These are phyloP conservation scores for Phytophthora brassicae DNA, from an alignment of 352 stramenopile genomes.

Conservation along the genomic window DNA sequence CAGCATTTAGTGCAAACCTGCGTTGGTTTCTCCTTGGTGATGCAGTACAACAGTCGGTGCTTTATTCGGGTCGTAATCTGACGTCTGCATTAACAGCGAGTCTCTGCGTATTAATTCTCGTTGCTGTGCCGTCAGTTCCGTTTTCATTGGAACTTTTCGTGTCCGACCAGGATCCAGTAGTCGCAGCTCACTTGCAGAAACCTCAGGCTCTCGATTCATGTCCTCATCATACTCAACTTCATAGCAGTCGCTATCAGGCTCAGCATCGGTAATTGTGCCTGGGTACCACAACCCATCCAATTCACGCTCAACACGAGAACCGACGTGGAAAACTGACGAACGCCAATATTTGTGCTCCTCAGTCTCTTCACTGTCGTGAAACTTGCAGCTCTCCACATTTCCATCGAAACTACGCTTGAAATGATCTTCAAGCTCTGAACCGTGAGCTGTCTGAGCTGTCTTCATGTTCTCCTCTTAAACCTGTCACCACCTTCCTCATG, in stretches of 20 bases:
- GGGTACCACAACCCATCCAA: constrained; percentile 81
- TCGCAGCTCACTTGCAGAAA: constrained; percentile 53
- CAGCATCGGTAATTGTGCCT: constrained; percentile 51
- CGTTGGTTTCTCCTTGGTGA: constrained; percentile 68
- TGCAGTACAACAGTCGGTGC: constrained; percentile 72
- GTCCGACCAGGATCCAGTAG: constrained; percentile 27
- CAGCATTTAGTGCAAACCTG: constrained; percentile 39
- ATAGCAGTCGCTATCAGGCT: constrained; percentile 52
- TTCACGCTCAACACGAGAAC: constrained; percentile 61
- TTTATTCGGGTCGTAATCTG: constrained; percentile 75
- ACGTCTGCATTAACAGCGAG: constrained; percentile 56
- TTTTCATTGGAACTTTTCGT: constrained; percentile 7
- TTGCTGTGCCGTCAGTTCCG: constrained; percentile 35
- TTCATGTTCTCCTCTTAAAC: constrained; percentile 30
- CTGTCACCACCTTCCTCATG: constrained; percentile 13
- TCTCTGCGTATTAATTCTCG: constrained; percentile 50
- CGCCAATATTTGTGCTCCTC: constrained; percentile 24
- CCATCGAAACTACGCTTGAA: constrained; percentile 9
- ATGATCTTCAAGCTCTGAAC: background rate
- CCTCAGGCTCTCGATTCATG: constrained; percentile 66
- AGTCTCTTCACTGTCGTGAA: constrained; percentile 16
- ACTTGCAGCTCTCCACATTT: constrained; percentile 26
- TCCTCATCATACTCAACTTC: constrained; percentile 84
- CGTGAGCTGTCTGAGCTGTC: constrained; percentile 14
- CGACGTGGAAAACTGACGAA: constrained; percentile 33